These are phyloP conservation scores for Leucocoprinus birnbaumii DNA, from an alignment of 768 basidiomycete genomes.

Conservation along the genomic window DNA sequence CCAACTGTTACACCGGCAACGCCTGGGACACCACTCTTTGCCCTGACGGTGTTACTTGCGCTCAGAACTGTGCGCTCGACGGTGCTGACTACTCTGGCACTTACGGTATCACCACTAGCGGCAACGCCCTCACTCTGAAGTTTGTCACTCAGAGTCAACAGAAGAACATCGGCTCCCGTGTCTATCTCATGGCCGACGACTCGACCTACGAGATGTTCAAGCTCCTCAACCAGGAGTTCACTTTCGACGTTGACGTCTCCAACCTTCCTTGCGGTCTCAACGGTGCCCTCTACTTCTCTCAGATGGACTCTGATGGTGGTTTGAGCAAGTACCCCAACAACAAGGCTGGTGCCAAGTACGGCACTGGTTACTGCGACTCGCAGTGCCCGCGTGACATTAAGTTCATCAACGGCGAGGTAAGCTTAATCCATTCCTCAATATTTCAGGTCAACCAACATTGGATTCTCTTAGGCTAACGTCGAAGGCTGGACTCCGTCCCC, in stretches of 20 bases:
- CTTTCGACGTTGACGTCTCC: constrained; percentile 21
- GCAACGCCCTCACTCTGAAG: constrained; percentile 33
- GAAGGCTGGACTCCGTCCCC: constrained; percentile 17
- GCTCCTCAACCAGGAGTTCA: constrained; percentile 20
- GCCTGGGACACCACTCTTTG: constrained; percentile 31
- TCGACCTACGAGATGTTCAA: constrained; percentile 18
- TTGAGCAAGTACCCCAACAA: constrained; percentile 15
- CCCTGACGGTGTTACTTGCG: constrained; percentile 36
- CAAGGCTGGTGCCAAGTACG: constrained; percentile 22
- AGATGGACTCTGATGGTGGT: constrained; percentile 20
- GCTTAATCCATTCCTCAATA: neutral
- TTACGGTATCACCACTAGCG: constrained; percentile 29
- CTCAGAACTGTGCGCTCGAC: constrained; percentile 26
- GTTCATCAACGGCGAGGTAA: constrained; percentile 17
- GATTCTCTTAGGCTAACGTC: constrained; percentile 15
- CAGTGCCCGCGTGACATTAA: constrained; percentile 14
- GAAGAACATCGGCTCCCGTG: constrained; percentile 19
- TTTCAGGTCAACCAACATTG: neutral
- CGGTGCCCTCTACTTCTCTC: constrained; percentile 11
- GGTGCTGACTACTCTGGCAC: constrained; percentile 31
- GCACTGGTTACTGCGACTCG: constrained; percentile 23
- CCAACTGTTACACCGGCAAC: constrained; percentile 29
- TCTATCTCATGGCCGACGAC: constrained; percentile 19
- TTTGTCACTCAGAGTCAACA: constrained; percentile 27
- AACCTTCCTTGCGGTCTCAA: constrained; percentile 16